phyloP scores from a whole-genome alignment of 495 filamentous ascomycete genomes.

The Penicilliopsis zonata region DNA sequence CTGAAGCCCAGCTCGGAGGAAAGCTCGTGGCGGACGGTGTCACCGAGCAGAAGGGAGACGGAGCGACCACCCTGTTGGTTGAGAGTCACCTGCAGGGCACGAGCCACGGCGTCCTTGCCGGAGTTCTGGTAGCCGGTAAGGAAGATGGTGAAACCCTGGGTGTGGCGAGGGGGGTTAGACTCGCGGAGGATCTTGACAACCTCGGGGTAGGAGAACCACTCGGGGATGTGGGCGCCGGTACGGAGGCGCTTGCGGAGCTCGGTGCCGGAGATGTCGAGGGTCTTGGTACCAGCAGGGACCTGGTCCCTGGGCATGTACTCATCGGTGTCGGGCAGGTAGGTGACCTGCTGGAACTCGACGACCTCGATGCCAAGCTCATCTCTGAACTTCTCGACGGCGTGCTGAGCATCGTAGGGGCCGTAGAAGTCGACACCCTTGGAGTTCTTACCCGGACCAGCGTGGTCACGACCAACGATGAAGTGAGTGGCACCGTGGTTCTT shows the following conservation, averaged over 20 bases:
- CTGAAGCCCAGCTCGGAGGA: constrained; percentile 94
- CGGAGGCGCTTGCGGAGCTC: constrained; percentile 85
- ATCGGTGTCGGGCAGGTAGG: constrained; percentile 91
- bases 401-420: constrained; percentile 96
- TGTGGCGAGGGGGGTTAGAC: constrained; percentile 77
- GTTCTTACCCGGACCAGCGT: constrained; percentile 95
- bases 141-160: constrained; percentile 97
- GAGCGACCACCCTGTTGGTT: constrained; percentile 97
- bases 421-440: constrained; percentile 94
- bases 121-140: constrained; percentile 93
- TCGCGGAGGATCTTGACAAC: constrained; percentile 92
- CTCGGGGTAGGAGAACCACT: constrained; percentile 99
- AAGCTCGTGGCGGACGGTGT: constrained; percentile 87
- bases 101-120: constrained; percentile 92
- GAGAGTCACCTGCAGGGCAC: constrained; percentile 89
- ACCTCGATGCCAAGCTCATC: constrained; percentile 96
- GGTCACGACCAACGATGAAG: constrained; percentile 98
- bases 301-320: constrained; percentile 91
- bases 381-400: constrained; percentile 93
- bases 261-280: constrained; percentile 92
- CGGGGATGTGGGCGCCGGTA: constrained; percentile 85
- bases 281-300: constrained; percentile 70
- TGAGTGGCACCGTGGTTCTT: constrained; percentile 99
- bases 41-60: constrained; percentile 85
- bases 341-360: constrained; percentile 99